A percentile compares a stretch with the other conserved stretches of the same genome.
These are phyloP conservation scores for Penicillium italicum DNA, from an alignment of 2,329 filamentous ascomycete genomes.

Conservation along the genomic window DNA sequence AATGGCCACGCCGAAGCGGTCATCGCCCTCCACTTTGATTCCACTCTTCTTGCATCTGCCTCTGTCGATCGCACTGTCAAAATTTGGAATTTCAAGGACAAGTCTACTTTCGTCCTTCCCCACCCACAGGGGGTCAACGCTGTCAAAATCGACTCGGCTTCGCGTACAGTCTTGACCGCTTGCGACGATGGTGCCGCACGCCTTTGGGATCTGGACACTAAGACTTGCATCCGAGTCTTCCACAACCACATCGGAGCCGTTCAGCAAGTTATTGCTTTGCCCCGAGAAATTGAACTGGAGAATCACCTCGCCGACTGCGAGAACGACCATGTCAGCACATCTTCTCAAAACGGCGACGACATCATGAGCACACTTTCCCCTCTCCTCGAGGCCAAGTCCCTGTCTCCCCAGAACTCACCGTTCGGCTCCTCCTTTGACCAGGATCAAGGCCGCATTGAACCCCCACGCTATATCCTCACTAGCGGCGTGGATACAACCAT, in stretches of 20 bases:
- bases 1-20: slow-evolving; percentile 77
- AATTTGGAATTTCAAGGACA: slow-evolving; percentile 86
- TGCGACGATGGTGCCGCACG: slow-evolving; percentile 91
- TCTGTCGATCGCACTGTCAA: slow-evolving; percentile 87
- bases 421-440: slow-evolving; percentile 63
- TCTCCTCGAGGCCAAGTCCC: slow-evolving; percentile 23
- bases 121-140: slow-evolving; percentile 96
- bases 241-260: slow-evolving; percentile 92
- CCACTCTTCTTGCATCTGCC: slow-evolving; percentile 78
- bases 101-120: slow-evolving; percentile 71
- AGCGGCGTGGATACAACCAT: slow-evolving; percentile 89
- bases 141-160: slow-evolving; percentile 78
- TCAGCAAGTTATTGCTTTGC: slow-evolving; percentile 82
- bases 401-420: slow-evolving; percentile 46
- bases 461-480: slow-evolving; percentile 88
- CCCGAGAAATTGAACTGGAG: slow-evolving; percentile 84
- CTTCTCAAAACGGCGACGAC: slow-evolving; percentile 30
- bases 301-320: slow-evolving; percentile 58
- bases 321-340: slow-evolving; percentile 52
- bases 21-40: slow-evolving; percentile 82
- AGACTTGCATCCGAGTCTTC: slow-evolving; percentile 70
- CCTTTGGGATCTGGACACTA: slow-evolving; percentile 88
- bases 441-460: slow-evolving; percentile 62
- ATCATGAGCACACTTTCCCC: slow-evolving; percentile 25
- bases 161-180: slow-evolving; percentile 83